Percentiles rank a stretch among this genome's conserved stretches.
Conservation (phyloP, 441 rosid genomes). For the Croton laevigatus region DNA sequence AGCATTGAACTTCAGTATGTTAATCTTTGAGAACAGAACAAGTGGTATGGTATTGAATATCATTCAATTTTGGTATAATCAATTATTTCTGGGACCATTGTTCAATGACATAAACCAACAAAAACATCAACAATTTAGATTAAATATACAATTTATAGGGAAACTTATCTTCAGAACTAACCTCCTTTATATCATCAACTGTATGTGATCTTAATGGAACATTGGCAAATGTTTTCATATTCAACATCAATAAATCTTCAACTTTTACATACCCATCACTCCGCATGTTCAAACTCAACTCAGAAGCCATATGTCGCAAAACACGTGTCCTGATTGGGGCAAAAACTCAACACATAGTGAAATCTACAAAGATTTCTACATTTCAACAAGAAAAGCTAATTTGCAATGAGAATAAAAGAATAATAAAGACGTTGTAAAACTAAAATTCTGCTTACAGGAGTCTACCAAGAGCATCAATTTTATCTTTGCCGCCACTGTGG, state of each 20-base stretch:
- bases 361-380: too few species aligned
- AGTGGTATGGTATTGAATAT: not conserved
- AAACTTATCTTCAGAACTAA: slow-evolving; percentile 23
- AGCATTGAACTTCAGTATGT: not conserved
- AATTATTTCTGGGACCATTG: not conserved
- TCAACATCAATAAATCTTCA: slow-evolving; percentile 62
- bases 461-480: slow-evolving; percentile 82
- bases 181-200: slow-evolving; percentile 77
- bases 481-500: slow-evolving; percentile 48
- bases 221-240: slow-evolving; percentile 65
- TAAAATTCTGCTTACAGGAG: slow-evolving; percentile 51
- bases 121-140: not conserved
- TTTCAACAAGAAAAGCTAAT: not conserved
- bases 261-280: slow-evolving; percentile 80
- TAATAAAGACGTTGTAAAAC: not conserved
- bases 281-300: slow-evolving; percentile 65
- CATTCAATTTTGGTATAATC: too few species aligned
- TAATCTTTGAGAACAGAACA: not conserved
- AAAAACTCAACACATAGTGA: not conserved
- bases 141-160: not conserved
- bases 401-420: not conserved
- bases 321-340: slow-evolving; percentile 56
- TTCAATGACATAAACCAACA: slow-evolving; percentile 1
- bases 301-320: slow-evolving; percentile 75
- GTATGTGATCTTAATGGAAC: slow-evolving; percentile 65